Evolutionary conservation across 2,329 filamentous ascomycete genomes (phyloP).

Genomic region (Hymenoscyphus linearis): DNA sequence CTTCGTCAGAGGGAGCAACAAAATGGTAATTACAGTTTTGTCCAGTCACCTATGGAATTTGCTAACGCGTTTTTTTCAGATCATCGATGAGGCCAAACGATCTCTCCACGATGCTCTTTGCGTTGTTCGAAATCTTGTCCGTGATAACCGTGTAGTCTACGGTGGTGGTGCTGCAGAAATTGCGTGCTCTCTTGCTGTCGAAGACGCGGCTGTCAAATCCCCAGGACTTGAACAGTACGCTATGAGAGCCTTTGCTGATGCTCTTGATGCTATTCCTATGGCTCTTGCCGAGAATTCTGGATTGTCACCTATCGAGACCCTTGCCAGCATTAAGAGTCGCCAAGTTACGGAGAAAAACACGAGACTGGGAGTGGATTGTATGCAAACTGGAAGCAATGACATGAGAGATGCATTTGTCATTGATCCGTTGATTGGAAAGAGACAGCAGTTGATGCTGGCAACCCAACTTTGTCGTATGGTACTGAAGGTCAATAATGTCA

Average conservation of each 20-base stretch:
- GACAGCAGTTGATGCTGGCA: constrained; percentile 90
- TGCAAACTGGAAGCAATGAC: constrained; percentile 90
- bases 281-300: constrained; percentile 96
- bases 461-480: constrained; percentile 99
- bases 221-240: constrained; percentile 98
- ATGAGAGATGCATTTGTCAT: constrained; percentile 99
- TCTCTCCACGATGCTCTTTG: constrained; percentile 96
- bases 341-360: constrained; percentile 82
- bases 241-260: constrained; percentile 96
- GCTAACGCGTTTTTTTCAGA: constrained; percentile 46
- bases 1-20: constrained; percentile 96
- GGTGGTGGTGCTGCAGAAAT: constrained; percentile 96
- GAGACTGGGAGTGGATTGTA: constrained; percentile 91
- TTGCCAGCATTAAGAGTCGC: constrained; percentile 92
- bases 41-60: constrained; percentile 4
- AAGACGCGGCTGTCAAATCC: constrained; percentile 90
- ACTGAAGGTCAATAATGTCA: constrained; percentile 94
- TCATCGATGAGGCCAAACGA: constrained; percentile 97
- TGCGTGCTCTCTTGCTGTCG: constrained; percentile 91
- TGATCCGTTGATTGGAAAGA: constrained; percentile 96
- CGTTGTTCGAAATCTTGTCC: constrained; percentile 92
- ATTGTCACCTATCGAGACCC: constrained; percentile 88
- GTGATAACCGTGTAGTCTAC: constrained; percentile 95
- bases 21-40: constrained; percentile 66
- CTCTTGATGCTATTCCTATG: constrained; percentile 90